phyloP scores from a whole-genome alignment of 75 land plant genomes.

The Larix kaempferi region DNA sequence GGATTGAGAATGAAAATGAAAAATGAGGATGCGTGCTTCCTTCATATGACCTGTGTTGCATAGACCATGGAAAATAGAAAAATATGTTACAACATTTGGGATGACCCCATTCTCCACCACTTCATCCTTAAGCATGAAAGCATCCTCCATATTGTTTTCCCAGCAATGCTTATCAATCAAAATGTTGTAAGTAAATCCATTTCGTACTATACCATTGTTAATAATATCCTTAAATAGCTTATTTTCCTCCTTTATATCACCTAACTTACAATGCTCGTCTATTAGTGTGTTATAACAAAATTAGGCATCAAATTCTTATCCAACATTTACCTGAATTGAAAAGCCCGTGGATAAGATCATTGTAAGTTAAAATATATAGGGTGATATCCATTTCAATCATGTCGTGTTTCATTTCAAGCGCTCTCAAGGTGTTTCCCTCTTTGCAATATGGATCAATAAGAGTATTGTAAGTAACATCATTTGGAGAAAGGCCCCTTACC shows the following conservation, averaged over 20 bases:
- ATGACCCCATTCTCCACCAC: conserved; percentile 44
- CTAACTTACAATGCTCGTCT: conserved; percentile 32
- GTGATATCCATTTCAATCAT: conserved; percentile 4
- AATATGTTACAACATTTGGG: conserved; percentile 72
- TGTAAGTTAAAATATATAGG: conserved; percentile 23
- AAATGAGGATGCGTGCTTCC: too few species aligned
- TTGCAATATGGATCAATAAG: conserved; percentile 40
- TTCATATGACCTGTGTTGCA: conserved; percentile 37
- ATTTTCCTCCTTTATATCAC: conserved; percentile 47
- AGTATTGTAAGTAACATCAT: conserved; percentile 40
- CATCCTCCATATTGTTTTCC: conserved; percentile 46
- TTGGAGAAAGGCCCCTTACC: conserved; percentile 43
- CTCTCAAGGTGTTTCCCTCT: conserved; percentile 16
- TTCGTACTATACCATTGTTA: conserved; percentile 38
- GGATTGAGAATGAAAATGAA: too few species aligned
- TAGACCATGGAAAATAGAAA: conserved; percentile 56
- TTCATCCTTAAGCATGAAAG: conserved; percentile 35
- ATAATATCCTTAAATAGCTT: conserved; percentile 45
- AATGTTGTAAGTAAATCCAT: conserved; percentile 62
- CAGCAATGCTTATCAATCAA: conserved; percentile 65
- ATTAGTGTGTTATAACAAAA: conserved; percentile 33
- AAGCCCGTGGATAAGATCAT: conserved; percentile 40
- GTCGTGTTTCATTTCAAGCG: not conserved
- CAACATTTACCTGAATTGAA: conserved; percentile 51
- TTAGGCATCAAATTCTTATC: conserved; percentile 35